Evolutionary conservation across 352 stramenopile genomes (phyloP).

Genomic region (Thraustotheca clavata): DNA sequence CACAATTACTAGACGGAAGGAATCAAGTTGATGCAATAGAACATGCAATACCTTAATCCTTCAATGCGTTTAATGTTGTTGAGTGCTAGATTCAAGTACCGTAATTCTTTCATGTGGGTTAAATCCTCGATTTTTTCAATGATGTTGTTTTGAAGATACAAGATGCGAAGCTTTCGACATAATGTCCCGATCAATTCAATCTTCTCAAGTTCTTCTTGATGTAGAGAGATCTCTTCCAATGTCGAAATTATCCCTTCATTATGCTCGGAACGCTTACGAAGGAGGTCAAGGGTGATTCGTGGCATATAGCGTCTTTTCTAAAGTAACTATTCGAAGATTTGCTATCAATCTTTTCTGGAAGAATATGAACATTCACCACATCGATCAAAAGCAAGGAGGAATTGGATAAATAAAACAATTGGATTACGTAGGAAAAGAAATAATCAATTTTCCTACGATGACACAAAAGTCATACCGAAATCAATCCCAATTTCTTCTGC

Average conservation of each 20-base stretch:
- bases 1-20: conserved; percentile 34
- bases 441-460: too few relatives aligned
- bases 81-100: conserved; percentile 94
- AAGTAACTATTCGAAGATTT: too few relatives aligned
- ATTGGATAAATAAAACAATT: too few relatives aligned
- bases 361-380: too few relatives aligned
- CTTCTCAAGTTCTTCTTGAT: conserved; percentile 89
- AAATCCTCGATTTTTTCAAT: conserved; percentile 90
- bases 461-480: conserved; percentile 13
- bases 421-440: too few relatives aligned
- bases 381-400: too few relatives aligned
- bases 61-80: conserved; percentile 92
- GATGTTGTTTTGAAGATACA: conserved; percentile 96
- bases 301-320: too few relatives aligned
- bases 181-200: conserved; percentile 86
- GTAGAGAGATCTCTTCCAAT: conserved; percentile 90
- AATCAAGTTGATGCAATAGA: not conserved
- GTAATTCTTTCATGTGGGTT: conserved; percentile 88
- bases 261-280: conserved; percentile 89
- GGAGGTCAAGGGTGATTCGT: conserved; percentile 68
- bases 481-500: conserved; percentile 45
- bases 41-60: conserved; percentile 32
- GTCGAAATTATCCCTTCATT: conserved; percentile 90
- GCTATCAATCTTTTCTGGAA: too few relatives aligned
- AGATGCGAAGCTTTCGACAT: conserved; percentile 89